phyloP scores from a whole-genome alignment of 495 filamentous ascomycete species.

The Aspergillus wentii region DNA sequence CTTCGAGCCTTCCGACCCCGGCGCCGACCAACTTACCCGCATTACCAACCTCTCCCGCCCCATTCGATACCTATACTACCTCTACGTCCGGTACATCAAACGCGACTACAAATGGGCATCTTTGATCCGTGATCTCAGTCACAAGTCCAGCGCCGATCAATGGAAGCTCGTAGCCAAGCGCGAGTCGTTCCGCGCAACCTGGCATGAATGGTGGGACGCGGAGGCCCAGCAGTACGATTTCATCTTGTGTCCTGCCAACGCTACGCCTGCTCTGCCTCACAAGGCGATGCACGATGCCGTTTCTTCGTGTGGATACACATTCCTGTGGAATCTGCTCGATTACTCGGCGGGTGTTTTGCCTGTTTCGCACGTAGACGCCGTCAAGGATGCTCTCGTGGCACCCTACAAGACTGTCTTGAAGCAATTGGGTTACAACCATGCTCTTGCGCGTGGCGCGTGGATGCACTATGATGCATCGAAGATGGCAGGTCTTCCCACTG shows the following conservation, averaged over 20 bases:
- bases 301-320: conserved; percentile 89
- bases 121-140: conserved; percentile 64
- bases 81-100: conserved; percentile 79
- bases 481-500: conserved; percentile 88
- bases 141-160: conserved; percentile 66
- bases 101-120: conserved; percentile 74
- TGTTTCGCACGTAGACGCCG: conserved; percentile 75
- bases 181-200: conserved; percentile 70
- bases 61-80: conserved; percentile 80
- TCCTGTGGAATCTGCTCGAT: conserved; percentile 92
- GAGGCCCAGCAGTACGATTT: conserved; percentile 64
- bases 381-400: conserved; percentile 58
- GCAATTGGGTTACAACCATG: conserved; percentile 52
- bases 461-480: conserved; percentile 75
- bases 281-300: conserved; percentile 83
- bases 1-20: conserved; percentile 77
- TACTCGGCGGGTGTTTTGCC: conserved; percentile 84
- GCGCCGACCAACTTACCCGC: conserved; percentile 66
- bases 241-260: conserved; percentile 80
- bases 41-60: conserved; percentile 70
- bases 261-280: conserved; percentile 85
- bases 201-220: conserved; percentile 80
- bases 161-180: conserved; percentile 76
- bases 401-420: conserved; percentile 45
- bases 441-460: conserved; percentile 79